These are phyloP conservation scores for Pseudogymnoascus sp. DNA, from an alignment of 2,329 filamentous ascomycete genomes.

Conservation along the genomic window DNA sequence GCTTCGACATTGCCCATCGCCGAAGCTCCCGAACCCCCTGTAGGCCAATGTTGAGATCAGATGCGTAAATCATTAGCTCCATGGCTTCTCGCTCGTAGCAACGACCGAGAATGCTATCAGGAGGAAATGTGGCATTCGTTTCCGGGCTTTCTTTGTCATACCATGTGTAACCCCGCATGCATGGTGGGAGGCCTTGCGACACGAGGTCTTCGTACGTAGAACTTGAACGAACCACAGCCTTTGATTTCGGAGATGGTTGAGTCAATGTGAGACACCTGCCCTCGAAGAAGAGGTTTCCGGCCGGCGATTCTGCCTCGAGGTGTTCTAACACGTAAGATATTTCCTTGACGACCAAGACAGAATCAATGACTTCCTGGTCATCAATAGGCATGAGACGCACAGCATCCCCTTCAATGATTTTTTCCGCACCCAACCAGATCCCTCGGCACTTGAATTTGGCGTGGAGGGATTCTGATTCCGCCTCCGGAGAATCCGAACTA, in stretches of 20 bases:
- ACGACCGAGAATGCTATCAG: conserved; percentile 1
- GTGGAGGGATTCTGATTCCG: background rate
- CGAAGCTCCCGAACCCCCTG: background rate
- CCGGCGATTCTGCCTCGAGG: background rate
- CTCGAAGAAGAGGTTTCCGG: background rate
- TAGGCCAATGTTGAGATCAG: conserved; percentile 1
- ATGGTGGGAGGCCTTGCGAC: background rate
- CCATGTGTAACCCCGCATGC: conserved; percentile 7
- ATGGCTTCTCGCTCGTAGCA: conserved; percentile 4
- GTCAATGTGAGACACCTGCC: conserved; percentile 1
- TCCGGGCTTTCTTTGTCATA: conserved; percentile 5
- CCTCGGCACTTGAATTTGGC: conserved; percentile 5
- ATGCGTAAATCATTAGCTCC: conserved; percentile 1
- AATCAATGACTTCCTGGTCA: background rate
- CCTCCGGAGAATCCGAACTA: background rate
- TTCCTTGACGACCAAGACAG: background rate
- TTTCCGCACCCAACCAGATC: conserved; percentile 5
- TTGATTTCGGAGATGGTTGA: conserved; percentile 1
- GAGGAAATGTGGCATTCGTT: background rate
- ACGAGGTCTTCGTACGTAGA: background rate
- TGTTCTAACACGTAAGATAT: conserved; percentile 3
- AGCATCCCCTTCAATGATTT: conserved; percentile 11
- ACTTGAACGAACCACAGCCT: conserved; percentile 1
- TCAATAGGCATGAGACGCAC: conserved; percentile 1
- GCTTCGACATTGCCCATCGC: background rate